A percentile compares a stretch with the other conserved stretches of the same genome.
phyloP scores from a whole-genome alignment of 306 rosid genomes.

The Prunus armeniaca region DNA sequence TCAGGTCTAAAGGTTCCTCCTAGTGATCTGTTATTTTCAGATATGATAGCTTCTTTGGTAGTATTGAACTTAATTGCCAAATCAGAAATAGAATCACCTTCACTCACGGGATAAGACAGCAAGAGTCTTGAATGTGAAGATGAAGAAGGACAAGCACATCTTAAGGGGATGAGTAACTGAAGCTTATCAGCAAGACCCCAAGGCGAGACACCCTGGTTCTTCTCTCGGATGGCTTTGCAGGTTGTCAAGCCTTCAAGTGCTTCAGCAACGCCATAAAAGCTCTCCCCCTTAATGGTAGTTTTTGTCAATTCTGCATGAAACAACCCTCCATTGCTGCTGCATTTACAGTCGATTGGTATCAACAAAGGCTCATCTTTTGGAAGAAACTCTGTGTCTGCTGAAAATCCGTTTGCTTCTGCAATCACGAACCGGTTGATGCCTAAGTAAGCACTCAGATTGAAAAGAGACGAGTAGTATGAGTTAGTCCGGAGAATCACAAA shows the following conservation, averaged over 20 bases:
- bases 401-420: slow-evolving; percentile 64
- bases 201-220: slow-evolving; percentile 57
- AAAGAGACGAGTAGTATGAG: slow-evolving; percentile 63
- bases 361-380: slow-evolving; percentile 53
- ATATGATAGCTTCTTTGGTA: slow-evolving; percentile 49
- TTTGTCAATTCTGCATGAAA: slow-evolving; percentile 54
- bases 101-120: slow-evolving; percentile 66
- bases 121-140: slow-evolving; percentile 40
- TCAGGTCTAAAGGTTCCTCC: slow-evolving; percentile 18
- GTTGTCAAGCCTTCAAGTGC: slow-evolving; percentile 77
- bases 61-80: slow-evolving; percentile 71
- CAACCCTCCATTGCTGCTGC: slow-evolving; percentile 67
- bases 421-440: slow-evolving; percentile 49
- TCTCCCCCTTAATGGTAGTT: slow-evolving; percentile 59
- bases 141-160: slow-evolving; percentile 73
- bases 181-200: slow-evolving; percentile 42
- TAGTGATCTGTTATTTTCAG: slow-evolving; percentile 47
- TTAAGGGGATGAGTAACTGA: slow-evolving; percentile 57
- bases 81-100: slow-evolving; percentile 57
- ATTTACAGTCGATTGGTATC: slow-evolving; percentile 72
- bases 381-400: slow-evolving; percentile 62
- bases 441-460: slow-evolving; percentile 66
- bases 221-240: slow-evolving; percentile 58
- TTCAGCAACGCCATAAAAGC: slow-evolving; percentile 55
- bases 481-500: slow-evolving; percentile 65